Percentiles rank a stretch among this genome's conserved stretches.
Conservation (phyloP, 345 rosid species). For the Eucalyptus rudis region DNA sequence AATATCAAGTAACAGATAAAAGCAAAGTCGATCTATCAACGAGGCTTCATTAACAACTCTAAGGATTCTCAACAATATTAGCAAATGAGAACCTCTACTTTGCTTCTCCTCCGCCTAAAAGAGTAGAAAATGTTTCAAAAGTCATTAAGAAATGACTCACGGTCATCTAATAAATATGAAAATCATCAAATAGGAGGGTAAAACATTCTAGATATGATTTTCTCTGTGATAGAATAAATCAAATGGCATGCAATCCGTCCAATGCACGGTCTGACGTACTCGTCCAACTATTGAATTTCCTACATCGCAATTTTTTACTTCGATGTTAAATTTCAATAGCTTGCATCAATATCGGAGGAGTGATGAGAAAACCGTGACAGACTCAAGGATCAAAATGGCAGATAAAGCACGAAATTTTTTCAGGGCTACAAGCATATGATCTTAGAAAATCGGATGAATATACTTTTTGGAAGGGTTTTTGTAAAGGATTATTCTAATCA, state of each 20-base stretch:
- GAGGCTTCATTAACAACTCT: background rate
- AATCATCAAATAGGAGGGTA: background rate
- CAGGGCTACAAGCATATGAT: background rate
- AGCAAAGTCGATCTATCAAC: background rate
- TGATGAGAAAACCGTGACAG: background rate
- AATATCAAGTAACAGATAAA: background rate
- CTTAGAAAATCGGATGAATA: background rate
- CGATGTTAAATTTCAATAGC: background rate
- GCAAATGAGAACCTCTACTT: background rate
- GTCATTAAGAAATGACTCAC: background rate
- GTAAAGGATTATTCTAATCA: background rate
- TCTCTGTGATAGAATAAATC: background rate
- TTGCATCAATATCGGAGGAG: background rate
- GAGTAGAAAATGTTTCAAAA: background rate
- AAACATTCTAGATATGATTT: background rate
- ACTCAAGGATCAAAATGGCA: background rate
- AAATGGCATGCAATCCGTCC: background rate
- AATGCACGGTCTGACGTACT: background rate
- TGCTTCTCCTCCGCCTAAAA: background rate
- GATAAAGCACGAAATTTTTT: background rate
- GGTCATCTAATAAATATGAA: background rate
- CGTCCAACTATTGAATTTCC: background rate
- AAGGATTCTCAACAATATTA: background rate
- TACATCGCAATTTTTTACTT: background rate
- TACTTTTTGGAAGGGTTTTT: background rate